Evolutionary conservation across 495 filamentous ascomycete species (phyloP).

Genomic region (Cladorrhinum samala): DNA sequence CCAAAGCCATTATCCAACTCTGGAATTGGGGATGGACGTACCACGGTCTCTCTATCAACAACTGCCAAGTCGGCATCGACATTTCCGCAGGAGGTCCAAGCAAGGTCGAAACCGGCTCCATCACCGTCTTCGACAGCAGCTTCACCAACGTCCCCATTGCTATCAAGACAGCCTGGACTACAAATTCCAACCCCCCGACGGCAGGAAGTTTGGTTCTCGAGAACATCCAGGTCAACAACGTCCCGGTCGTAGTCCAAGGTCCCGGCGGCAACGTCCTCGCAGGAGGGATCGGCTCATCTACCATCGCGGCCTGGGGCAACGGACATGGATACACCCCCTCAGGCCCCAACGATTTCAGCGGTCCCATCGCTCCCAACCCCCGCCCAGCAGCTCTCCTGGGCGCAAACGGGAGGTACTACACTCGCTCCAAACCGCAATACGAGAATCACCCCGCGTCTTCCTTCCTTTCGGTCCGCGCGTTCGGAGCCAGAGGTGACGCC

Average conservation of each 20-base stretch:
- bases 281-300: constrained; percentile 49
- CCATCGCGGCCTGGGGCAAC: constrained; percentile 45
- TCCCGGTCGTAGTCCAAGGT: constrained; percentile 54
- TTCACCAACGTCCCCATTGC: constrained; percentile 64
- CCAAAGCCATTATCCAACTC: constrained; percentile 44
- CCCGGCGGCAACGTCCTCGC: constrained; percentile 47
- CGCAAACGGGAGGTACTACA: constrained; percentile 39
- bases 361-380: constrained; percentile 32
- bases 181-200: constrained; percentile 41
- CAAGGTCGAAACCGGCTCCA: constrained; percentile 48
- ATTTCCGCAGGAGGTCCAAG: constrained; percentile 47
- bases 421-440: constrained; percentile 57
- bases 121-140: constrained; percentile 63
- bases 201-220: constrained; percentile 53
- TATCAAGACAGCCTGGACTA: constrained; percentile 58
- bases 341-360: constrained; percentile 27
- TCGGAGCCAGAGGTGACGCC: constrained; percentile 69
- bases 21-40: constrained; percentile 55
- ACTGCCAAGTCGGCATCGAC: constrained; percentile 72
- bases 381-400: constrained; percentile 34
- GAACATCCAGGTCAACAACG: constrained; percentile 61
- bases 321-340: constrained; percentile 41
- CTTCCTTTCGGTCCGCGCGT: constrained; percentile 56
- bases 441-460: constrained; percentile 40
- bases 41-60: constrained; percentile 53